A percentile compares a stretch with the other conserved stretches of the same genome.
Conservation (phyloP, 164 flowering plant species). For the Aristolochia californica region DNA sequence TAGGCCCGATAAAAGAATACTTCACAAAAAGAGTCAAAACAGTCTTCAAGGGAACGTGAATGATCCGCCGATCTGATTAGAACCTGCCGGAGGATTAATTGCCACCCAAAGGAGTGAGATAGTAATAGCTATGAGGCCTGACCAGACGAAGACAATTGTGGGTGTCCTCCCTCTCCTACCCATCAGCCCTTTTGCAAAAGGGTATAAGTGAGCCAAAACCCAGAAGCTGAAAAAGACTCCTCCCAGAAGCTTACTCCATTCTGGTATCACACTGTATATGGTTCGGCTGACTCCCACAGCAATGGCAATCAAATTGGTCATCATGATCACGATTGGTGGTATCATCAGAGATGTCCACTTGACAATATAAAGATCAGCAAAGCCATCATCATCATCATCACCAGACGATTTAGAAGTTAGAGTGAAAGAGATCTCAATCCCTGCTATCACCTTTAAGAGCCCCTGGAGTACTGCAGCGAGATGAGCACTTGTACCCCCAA, state of each 20-base stretch:
- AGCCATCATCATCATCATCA: conserved; percentile 63
- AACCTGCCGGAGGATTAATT: conserved; percentile 46
- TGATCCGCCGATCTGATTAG: conserved; percentile 43
- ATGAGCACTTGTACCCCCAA: conserved; percentile 89
- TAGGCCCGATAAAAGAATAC: too few species aligned
- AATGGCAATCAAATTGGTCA: conserved; percentile 61
- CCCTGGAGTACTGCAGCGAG: conserved; percentile 86
- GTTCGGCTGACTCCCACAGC: conserved; percentile 59
- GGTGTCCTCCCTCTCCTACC: conserved; percentile 85
- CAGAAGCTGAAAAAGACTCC: conserved; percentile 89
- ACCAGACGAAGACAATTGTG: conserved; percentile 75
- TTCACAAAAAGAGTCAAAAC: neutral
- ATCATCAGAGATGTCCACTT: conserved; percentile 84
- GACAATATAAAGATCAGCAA: conserved; percentile 59
- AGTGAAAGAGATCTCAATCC: conserved; percentile 81
- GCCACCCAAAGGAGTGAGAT: conserved; percentile 88
- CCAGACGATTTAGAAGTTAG: conserved; percentile 67
- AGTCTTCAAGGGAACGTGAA: conserved; percentile 45
- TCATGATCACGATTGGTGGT: conserved; percentile 64
- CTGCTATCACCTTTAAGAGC: conserved; percentile 68
- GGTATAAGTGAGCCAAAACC: conserved; percentile 84
- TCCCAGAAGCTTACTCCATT: conserved; percentile 71
- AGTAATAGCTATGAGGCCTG: conserved; percentile 74
- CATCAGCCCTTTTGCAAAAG: conserved; percentile 84
- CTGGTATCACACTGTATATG: conserved; percentile 47